Evolutionary conservation across 2,329 filamentous ascomycete genomes (phyloP), one percentile per base, ranked within the genome.

Genomic region (Gyromitra esculenta): DNA sequence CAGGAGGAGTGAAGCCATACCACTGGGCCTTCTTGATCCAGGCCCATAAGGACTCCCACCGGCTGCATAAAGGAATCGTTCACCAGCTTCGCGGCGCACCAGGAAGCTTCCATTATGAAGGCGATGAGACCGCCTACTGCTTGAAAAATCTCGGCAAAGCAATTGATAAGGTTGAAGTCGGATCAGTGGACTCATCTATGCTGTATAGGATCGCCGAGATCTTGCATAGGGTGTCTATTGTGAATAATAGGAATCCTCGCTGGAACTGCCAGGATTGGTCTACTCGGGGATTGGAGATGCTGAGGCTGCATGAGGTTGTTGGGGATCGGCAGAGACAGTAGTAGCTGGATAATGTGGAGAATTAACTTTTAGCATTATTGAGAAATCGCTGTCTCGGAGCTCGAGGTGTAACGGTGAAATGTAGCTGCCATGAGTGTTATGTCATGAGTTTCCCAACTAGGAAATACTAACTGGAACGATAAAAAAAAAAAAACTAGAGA

Each of bases 21-120:
- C 66, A 69, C n/a, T 69, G 66, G 66, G 54, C 60, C n/a, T 69
- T 69, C 66, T 41, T 69, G 5, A 50, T 69, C n/a, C 66, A 69
- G 5, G 41, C 54, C 9, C 31, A n/a, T 5, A 43, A 25, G 13
- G 31, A 59, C 31, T 15, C 31, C 1, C 65, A 56, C 21, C 7
- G n/a, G 9, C 41, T 50, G 1, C 66, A 48, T 1, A 56, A 11
- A 5, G 66, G 54, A 1, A 69, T 60, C 25, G 54, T 69, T 5
- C 66, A 69, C 25, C 66, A 69, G n/a, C 66, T 69, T 6, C 25
- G 31, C 4, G 66, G 66, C 25, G 41, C n/a, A 0, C 41, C 66
- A 5, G 66, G 66, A 1, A 7, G 15, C 8, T 69, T 60, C 31
- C 31, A 50, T 13, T 69, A 69, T 11, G 8, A 21, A 15, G 66